Evolutionary conservation across 2,329 filamentous ascomycete species (phyloP), one percentile per base, ranked within the genome.

Genomic region (Claviceps spartinae): DNA sequence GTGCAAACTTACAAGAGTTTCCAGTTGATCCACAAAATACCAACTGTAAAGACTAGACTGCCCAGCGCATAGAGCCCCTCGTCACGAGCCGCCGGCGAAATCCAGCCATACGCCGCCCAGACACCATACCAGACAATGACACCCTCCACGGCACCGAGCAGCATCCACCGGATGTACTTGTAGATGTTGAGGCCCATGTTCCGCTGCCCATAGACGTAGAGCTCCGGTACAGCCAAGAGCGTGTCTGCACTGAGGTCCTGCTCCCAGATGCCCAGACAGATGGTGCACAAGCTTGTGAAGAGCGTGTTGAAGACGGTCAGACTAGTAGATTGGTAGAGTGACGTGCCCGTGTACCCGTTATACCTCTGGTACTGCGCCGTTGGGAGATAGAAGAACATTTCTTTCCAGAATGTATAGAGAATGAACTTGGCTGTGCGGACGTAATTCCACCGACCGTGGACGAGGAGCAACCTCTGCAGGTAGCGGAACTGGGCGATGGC

Each of bases 241-340:
- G 91, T 97, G 36, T 88, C 81, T 0, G 89, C 85, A 4, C 77
- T 72, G 2, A 97, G 75, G 62, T 97, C 91, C 64, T 95, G 88
- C 63, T 95, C 90, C 69, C 93, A 95, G 18, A 95, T 84, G 11
- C 89, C 91, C 57, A 95, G 78, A 60, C 94, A 86, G 56, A 97
- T 94, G 24, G 93, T 87, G 43, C 85, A 83, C 2, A 96, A 72
- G 54, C 86, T 93, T 0, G 91, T 96, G 67, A 97, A 97, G 13
- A 96, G 77, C 1, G 88, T 93, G 63, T 97, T 97, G 72, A 96
- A 91, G 64, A 95, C 88, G 47, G 86, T 93, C 62, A 97, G 69
- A 57, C 84, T 88, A 70, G 86, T 91, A 1, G 80, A 80, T 66
- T 97, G 89, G 70, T 95, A 96, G 20, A 97, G 74, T 51, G 86